Conservation (phyloP, 2,329 filamentous ascomycete species). For the Drechslerella dactyloides region DNA sequence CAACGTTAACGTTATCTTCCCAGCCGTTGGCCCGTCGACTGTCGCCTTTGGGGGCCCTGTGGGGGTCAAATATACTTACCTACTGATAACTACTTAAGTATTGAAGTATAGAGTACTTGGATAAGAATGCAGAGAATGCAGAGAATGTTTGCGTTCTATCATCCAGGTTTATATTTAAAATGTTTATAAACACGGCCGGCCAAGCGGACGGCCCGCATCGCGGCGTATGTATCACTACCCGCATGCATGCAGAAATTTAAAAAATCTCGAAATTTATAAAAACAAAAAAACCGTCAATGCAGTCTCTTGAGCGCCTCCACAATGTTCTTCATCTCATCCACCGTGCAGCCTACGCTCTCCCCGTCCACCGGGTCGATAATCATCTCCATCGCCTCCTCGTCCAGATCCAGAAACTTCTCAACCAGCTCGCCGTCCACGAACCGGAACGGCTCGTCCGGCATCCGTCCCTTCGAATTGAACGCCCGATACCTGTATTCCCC, state of each 20-base stretch:
- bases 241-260: neutral
- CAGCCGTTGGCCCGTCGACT: too few relatives aligned
- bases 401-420: slow-evolving; percentile 78
- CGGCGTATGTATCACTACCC: too few relatives aligned
- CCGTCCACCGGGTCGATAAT: slow-evolving; percentile 60
- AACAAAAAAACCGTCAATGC: slow-evolving; percentile 60
- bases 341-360: slow-evolving; percentile 65
- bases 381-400: slow-evolving; percentile 65
- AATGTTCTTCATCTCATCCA: slow-evolving; percentile 62
- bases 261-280: neutral
- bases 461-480: slow-evolving; percentile 74
- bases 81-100: too few relatives aligned
- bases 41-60: too few relatives aligned
- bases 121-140: too few relatives aligned
- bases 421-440: slow-evolving; percentile 94
- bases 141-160: too few relatives aligned
- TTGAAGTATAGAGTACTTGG: too few relatives aligned
- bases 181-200: too few relatives aligned
- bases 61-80: too few relatives aligned
- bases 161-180: too few relatives aligned
- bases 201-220: too few relatives aligned
- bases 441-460: slow-evolving; percentile 76
- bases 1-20: too few relatives aligned
- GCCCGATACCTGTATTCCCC: slow-evolving; percentile 68
- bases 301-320: slow-evolving; percentile 69